A percentile compares a stretch with the other conserved stretches of the same genome.
phyloP scores from a whole-genome alignment of 78 protist species.

The Neovahlkampfia damariscottae region DNA sequence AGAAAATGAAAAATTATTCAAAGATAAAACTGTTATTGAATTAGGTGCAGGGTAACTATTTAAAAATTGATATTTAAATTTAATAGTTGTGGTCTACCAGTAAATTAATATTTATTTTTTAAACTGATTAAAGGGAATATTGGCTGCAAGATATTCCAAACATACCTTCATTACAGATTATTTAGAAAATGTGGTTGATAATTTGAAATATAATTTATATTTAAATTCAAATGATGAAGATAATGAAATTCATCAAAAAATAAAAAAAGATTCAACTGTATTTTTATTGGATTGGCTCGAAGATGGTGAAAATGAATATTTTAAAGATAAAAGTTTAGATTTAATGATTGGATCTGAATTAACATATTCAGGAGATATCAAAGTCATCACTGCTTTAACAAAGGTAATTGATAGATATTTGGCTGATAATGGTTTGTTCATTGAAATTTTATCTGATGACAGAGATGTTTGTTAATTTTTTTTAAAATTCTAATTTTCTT shows the following conservation, averaged over 20 bases:
- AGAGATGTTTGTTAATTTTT: too few relatives aligned
- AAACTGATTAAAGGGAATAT: slow-evolving; percentile 60
- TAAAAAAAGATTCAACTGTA: not conserved
- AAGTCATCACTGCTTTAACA: not conserved
- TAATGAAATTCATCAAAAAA: slow-evolving; percentile 2
- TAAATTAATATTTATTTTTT: not conserved
- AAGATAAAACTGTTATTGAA: slow-evolving; percentile 26
- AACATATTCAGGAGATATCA: not conserved
- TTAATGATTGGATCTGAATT: not conserved
- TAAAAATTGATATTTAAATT: not conserved
- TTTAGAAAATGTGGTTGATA: not conserved
- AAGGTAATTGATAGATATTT: not conserved
- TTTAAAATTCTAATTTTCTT: too few relatives aligned
- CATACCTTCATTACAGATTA: slow-evolving; percentile 57
- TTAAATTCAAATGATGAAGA: slow-evolving; percentile 18
- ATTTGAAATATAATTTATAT: not conserved
- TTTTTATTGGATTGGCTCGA: not conserved
- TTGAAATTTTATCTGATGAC: not conserved
- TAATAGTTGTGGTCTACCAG: not conserved
- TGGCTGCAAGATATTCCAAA: slow-evolving; percentile 40
- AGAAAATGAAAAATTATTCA: slow-evolving; percentile 37
- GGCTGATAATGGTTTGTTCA: not conserved
- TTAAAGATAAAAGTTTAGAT: not conserved
- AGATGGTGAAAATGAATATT: too few relatives aligned
- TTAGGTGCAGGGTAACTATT: not conserved